Evolutionary conservation across 129 eudicot species (phyloP), one percentile per base, ranked within the genome.

Genomic region (Glebionis coronaria): DNA sequence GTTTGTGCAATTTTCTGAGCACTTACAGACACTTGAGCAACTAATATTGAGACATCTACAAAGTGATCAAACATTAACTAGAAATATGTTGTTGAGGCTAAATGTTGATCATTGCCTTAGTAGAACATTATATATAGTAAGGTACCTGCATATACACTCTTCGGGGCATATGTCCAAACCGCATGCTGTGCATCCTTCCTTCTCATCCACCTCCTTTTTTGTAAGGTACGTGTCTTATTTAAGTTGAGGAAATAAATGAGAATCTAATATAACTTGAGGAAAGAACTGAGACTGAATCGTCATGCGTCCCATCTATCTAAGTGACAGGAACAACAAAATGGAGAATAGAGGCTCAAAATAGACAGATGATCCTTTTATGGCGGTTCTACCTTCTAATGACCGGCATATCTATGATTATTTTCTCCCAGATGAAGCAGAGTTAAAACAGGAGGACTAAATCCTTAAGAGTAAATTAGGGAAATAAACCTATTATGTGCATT

Each of bases 101-200:
- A 27, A 27, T 35, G 45, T 14, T 40, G 44, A 51, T 15, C 28
- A 31, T 27, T 27, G 40, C 5, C 16, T 21, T 53, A 15, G 3
- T 68, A 15, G 21, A 42, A 74, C 61, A 25, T 27, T 56, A 73
- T n/a, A 56, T 56, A 56, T 66, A 31, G 73, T 60, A 42, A 70
- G 47, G 27, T 78, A 90, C 97, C 95, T 80, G 86, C 97, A 90
- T 44, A 77, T 83, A 76, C 97, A 90, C 69, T 78, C 83, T 28
- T 86, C 87, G 10, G 76, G 65, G 82, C 97, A 90, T 67, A 71
- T 67, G 12, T 69, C 61, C 57, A 84, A 78, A 52, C 62, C 57
- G 74, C 95, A 90, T 61, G 4, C 62, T 44, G 86, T 73, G 77
- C 97, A 90, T 67, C 97, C 95, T 13, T 58, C 67, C 52, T 79